Evolutionary conservation across 2,329 filamentous ascomycete genomes (phyloP), one percentile per base, ranked within the genome.

Genomic region (Trichophyton mentagrophytes): DNA sequence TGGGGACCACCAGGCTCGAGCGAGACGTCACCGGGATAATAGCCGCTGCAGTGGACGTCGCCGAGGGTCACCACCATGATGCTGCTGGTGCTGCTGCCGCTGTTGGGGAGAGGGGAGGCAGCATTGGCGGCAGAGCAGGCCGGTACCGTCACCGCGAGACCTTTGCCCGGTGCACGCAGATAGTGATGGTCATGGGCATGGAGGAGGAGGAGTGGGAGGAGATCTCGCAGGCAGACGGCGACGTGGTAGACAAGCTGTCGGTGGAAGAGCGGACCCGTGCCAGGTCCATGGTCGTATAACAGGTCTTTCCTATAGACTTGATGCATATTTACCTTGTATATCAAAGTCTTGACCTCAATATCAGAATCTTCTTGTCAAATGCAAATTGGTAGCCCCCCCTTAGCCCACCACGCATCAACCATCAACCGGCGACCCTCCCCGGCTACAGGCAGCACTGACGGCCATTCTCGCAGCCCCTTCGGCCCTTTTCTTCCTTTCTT

Each of bases 151-250:
- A 93, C 40, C 79, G 89, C 36, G 90, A 95, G 69, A 74, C 82
- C 2, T 96, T 96, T 76, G 79, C 81, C 30, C 83, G 85, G 68
- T 88, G 88, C 61, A 80, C 81, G 62, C 90, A 96, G 78, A 86
- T 96, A 67, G 83, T 88, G 61, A 84, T 95, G 78, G 84, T 96
- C 15, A 85, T 92, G 70, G 92, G 91, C 67, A 95, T 96, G 90
- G 91, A 96, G 71, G 89, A 93, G 38, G 91, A 96, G 61, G 92
- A 96, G 74, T 96, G 90, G 88, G 88, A 92, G 56, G 90, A 93
- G 72, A 73, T 91, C 3, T 74, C 79, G 46, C 74, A 78, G 36
- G 79, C 76, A 40, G 74, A 73, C 38, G 71, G 75, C 57, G 79
- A 82, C 60, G 75, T 79, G 13, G 82, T 85, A 11, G 85, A 82